These are phyloP conservation scores for Penicillium arizonense DNA, from an alignment of 495 filamentous ascomycete species.

Conservation along the genomic window DNA sequence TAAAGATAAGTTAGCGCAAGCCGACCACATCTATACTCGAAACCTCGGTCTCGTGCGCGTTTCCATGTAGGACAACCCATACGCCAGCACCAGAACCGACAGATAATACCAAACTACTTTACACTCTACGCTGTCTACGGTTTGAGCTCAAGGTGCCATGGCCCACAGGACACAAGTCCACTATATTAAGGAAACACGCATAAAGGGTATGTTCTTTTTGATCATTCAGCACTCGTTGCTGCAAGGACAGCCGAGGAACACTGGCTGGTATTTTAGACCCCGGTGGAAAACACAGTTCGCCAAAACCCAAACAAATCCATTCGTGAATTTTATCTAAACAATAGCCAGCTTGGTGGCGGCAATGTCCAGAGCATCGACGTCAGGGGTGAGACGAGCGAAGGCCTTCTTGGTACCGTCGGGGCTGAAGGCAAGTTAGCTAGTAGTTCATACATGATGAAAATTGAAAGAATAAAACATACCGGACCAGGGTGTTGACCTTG, in stretches of 20 bases:
- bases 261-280: constrained; percentile 45
- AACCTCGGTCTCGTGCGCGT: no score
- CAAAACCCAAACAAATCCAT: constrained; percentile 42
- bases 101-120: no score
- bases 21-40: no score
- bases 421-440: constrained; percentile 43
- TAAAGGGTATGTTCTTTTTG: constrained; percentile 37
- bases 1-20: no score
- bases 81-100: no score
- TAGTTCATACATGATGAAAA: neutral
- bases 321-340: constrained; percentile 61
- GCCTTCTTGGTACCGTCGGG: constrained; percentile 99
- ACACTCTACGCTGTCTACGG: neutral
- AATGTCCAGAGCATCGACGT: constrained; percentile 98
- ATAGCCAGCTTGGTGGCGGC: constrained; percentile 98
- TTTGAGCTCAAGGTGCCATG: neutral
- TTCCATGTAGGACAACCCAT: no score
- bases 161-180: constrained; percentile 12
- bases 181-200: constrained; percentile 16
- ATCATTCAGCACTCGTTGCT: constrained; percentile 46
- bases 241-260: constrained; percentile 32
- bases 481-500: constrained; percentile 99
- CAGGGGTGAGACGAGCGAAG: constrained; percentile 87
- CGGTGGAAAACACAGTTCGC: constrained; percentile 43
- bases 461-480: constrained; percentile 49